Evolutionary conservation across 768 basidiomycete genomes (phyloP).

Genomic region (Lactarius akahatsu): DNA sequence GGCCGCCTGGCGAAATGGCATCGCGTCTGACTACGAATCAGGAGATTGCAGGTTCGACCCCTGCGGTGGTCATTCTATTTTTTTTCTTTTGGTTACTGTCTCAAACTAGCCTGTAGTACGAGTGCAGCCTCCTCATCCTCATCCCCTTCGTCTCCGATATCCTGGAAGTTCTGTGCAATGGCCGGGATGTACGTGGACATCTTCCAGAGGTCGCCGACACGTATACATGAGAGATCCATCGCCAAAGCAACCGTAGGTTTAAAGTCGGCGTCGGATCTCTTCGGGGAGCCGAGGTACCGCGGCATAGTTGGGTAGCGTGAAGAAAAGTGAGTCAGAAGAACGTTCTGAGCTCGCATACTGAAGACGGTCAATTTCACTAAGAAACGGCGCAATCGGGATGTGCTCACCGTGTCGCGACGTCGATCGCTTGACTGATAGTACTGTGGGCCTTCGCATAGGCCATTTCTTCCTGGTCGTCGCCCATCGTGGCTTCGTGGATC

Average conservation of each 20-base stretch:
- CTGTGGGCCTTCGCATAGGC: constrained; percentile 81
- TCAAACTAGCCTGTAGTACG: constrained; percentile 19
- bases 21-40: constrained; percentile 95
- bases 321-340: constrained; percentile 95
- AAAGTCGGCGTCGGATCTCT: constrained; percentile 20
- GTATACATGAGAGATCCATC: constrained; percentile 75
- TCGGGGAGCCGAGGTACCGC: constrained; percentile 31
- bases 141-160: constrained; percentile 51
- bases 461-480: constrained; percentile 74
- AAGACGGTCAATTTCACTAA: not conserved
- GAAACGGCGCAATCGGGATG: not conserved
- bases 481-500: constrained; percentile 94
- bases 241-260: constrained; percentile 61
- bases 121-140: constrained; percentile 31
- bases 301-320: constrained; percentile 91
- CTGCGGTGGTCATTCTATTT: constrained; percentile 71
- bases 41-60: constrained; percentile 95
- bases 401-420: constrained; percentile 65
- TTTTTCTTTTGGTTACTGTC: constrained; percentile 1
- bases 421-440: constrained; percentile 86
- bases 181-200: constrained; percentile 72
- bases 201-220: constrained; percentile 83
- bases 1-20: constrained; percentile 94
- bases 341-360: constrained; percentile 82
- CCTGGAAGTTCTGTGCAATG: constrained; percentile 61